phyloP scores from a whole-genome alignment of 116 monocot genomes.

The Thalassia testudinum region DNA sequence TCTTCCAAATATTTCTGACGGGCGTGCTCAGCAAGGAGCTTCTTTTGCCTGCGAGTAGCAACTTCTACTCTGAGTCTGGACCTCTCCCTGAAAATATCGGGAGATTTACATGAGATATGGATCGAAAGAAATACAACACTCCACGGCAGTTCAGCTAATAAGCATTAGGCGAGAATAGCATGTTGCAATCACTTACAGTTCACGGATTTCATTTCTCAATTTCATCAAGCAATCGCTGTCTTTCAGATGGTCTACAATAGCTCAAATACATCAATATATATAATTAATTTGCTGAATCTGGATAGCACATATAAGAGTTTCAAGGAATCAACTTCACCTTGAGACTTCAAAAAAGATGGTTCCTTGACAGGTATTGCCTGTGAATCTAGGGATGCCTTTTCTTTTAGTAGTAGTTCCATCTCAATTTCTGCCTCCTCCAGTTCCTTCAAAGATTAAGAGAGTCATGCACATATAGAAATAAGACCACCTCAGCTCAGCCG shows the following conservation, averaged over 20 bases:
- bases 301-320: background rate
- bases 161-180: too few relatives aligned
- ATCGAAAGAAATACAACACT: too few relatives aligned
- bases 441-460: conserved; percentile 35
- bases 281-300: background rate
- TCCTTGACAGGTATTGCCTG: background rate
- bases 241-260: conserved; percentile 1
- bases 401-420: conserved; percentile 75
- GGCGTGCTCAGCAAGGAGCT: conserved; percentile 39
- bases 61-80: conserved; percentile 84
- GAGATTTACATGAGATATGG: background rate
- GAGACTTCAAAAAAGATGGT: background rate
- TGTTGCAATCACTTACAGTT: conserved; percentile 44
- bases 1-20: conserved; percentile 79
- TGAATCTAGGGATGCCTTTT: conserved; percentile 39
- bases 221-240: conserved; percentile 33
- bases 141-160: too few relatives aligned
- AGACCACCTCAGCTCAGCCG: too few relatives aligned
- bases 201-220: conserved; percentile 57
- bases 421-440: conserved; percentile 94
- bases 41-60: conserved; percentile 53
- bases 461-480: too few relatives aligned
- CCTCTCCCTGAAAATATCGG: conserved; percentile 40
- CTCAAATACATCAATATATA: background rate
- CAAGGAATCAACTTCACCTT: background rate